Base-by-base conservation (phyloP, 2,329 filamentous ascomycete species). In the Hysterium pulicare region DNA sequence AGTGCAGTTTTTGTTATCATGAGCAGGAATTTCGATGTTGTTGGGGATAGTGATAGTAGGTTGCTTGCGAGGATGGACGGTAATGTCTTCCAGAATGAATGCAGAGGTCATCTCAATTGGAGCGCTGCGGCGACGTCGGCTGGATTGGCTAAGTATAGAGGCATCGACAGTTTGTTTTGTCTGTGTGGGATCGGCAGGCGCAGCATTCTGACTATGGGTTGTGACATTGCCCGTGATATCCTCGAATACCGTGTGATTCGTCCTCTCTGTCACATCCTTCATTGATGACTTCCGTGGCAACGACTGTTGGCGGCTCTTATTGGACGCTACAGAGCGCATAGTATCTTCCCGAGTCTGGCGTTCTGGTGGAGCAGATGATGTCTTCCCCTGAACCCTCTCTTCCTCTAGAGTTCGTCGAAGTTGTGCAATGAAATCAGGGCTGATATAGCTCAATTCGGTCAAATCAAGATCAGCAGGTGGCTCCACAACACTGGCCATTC, bases 81-180 rank as follows among this genome's bases (percentile, higher is more conserved):
- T 82, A 51, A 83, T 80, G 50, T 84, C 80, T 9, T 79, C 79
- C 5, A 83, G 64, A 48, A 83, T 82, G 57, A 83, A 82, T 5
- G 78, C 80, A 3, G 79, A 83, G 5, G 80, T 83, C 75, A 81
- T 76, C 44, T 81, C 78, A 20, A 72, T 69, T 11, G 69, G 66
- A 28, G 66, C 65, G 30, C 69, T 71, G 21, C 71, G 73, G 34
- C 73, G 75, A 38, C 76, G 73, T 8, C 72, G 72, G 40, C 71
- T 71, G 23, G 72, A 70, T 35, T 71, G 71, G 55, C 75, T 73
- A 5, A 74, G 58, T 28, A 73, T 66, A 0, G 77, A 77, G 33
- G 51, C 46, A 33, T 66, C 64, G 19, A 36, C 45, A 20, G 55
- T 57, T 17, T 63, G 54, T 33, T 57, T 55, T 2, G 61, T 64